Conservation (phyloP, 495 filamentous ascomycete species). For the Lepidopterella palustris region DNA sequence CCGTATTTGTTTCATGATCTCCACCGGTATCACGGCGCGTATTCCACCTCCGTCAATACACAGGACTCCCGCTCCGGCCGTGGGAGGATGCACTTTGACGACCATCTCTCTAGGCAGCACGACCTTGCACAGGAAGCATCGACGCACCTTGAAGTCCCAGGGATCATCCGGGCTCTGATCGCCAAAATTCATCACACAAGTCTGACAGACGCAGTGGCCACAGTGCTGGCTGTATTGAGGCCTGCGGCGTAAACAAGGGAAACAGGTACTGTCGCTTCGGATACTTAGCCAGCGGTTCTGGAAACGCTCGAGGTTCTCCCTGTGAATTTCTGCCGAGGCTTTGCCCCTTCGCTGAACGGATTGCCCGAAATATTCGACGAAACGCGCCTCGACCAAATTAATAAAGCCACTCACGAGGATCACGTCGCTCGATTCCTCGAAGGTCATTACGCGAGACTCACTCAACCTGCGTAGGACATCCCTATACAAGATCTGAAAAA, state of each 20-base stretch:
- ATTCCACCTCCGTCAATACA: background rate
- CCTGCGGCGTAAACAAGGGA: background rate
- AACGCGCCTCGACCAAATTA: background rate
- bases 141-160: background rate
- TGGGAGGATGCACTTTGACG: conserved; percentile 1
- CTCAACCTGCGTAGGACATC: background rate
- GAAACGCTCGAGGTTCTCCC: background rate
- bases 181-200: background rate
- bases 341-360: background rate
- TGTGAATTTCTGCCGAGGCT: background rate
- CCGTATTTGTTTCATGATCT: background rate
- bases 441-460: background rate
- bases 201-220: background rate
- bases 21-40: background rate
- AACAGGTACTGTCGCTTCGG: background rate
- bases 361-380: background rate
- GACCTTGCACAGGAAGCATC: background rate
- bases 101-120: background rate
- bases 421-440: background rate
- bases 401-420: conserved; percentile 1
- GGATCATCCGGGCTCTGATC: background rate
- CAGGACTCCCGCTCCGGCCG: conserved; percentile 3
- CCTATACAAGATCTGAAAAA: background rate
- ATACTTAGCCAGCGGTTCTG: background rate
- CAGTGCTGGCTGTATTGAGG: conserved; percentile 2